Evolutionary conservation across 257 asterid genomes (phyloP).

Genomic region (Linderniella brevidens): DNA sequence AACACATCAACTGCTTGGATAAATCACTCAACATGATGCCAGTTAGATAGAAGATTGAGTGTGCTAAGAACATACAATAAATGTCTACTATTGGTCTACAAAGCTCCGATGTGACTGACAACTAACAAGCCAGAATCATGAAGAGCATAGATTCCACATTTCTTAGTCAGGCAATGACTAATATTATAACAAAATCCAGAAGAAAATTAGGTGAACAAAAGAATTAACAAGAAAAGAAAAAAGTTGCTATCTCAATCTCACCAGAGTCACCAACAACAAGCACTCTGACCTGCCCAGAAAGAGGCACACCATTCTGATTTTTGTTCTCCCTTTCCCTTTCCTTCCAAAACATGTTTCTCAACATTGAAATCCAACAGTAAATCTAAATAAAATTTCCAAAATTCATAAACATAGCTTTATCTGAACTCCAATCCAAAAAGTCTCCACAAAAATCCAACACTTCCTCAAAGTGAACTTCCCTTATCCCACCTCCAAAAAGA

Average conservation of each 20-base stretch:
- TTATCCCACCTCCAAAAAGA: no score
- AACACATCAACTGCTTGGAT: no score
- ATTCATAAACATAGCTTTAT: no score
- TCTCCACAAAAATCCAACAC: no score
- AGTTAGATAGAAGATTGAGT: neutral
- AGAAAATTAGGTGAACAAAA: neutral
- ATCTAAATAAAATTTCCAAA: no score
- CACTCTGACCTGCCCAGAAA: slow-evolving; percentile 88
- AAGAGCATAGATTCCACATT: neutral
- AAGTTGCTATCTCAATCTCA: slow-evolving; percentile 15
- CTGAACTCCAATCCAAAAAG: no score
- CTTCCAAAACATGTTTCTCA: slow-evolving; percentile 73
- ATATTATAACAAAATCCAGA: neutral
- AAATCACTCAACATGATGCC: no score
- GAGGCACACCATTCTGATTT: slow-evolving; percentile 80
- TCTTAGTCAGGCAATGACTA: neutral
- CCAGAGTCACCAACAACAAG: slow-evolving; percentile 93
- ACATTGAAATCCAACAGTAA: slow-evolving; percentile 1
- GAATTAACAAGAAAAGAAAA: neutral
- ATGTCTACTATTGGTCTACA: neutral
- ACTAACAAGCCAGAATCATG: no score
- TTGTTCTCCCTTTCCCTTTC: slow-evolving; percentile 51
- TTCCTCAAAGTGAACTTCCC: no score
- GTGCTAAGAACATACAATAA: neutral
- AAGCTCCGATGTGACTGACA: no score